Evolutionary conservation across 306 rosid species (phyloP), one percentile per base, ranked within the genome.

Genomic region (Chamaecrista fasciculata): DNA sequence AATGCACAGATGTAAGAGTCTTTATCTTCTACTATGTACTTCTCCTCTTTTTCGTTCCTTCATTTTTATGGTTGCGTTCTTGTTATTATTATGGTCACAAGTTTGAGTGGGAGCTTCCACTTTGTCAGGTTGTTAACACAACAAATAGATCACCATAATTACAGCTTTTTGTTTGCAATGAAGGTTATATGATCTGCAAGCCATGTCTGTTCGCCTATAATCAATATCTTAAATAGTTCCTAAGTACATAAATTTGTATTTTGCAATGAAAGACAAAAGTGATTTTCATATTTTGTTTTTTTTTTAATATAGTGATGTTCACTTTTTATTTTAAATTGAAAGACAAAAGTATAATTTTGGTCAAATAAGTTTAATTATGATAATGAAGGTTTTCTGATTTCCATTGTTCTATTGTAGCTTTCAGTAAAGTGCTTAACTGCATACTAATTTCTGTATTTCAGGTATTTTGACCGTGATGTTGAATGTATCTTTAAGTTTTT

Each of bases 401-500:
- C 42, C 6, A 72, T 7, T 24, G 16, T 20, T 53, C 19, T 51
- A 23, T 25, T 53, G 5, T 11, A 25, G 60, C 7, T 4, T 28
- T 16, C 25, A 16, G 18, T 11, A 8, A 40, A 70, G 9, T 26
- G 36, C 65, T 36, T 73, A 29, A 75, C 10, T 33, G 42, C 57
- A 55, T 73, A 24, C 25, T 34, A 36, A 70, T 43, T 85, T 61
- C 50, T 21, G 51, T 76, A 60, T 77, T 74, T 82, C 88, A 93
- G 98, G 98, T 93, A 93, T 82, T 93, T 93, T 67, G 97, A 93
- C 71, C 97, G 97, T 71, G 98, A 93, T 76, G 91, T 93, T 73
- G 97, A 90, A 81, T 93, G 97, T 37, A 67, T 90, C 76, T 86
- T 90, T 11, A 93, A 90, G 85, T 90, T 90, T 80, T 92, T 92